phyloP scores from a whole-genome alignment of 1,139 yeast species.

The Blastobotrys capitulatus region DNA sequence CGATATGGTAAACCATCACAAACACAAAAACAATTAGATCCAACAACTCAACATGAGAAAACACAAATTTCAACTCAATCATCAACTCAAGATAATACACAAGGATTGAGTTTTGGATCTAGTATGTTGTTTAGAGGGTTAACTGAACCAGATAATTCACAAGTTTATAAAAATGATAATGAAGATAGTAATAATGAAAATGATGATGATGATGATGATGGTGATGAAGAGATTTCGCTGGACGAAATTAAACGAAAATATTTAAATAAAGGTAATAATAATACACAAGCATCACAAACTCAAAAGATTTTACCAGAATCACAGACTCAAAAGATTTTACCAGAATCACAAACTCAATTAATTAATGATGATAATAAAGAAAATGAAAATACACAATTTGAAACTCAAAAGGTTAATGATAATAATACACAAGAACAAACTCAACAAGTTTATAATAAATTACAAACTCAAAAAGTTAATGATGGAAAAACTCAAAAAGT shows the following conservation, averaged over 20 bases:
- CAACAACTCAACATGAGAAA: no score
- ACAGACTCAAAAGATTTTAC: not conserved
- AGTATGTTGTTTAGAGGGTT: constrained; percentile 6
- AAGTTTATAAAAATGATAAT: not conserved
- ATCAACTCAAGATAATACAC: not conserved
- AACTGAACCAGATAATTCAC: constrained; percentile 3
- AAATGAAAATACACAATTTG: no score
- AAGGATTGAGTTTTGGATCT: constrained; percentile 2
- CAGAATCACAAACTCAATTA: no score
- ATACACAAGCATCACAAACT: not conserved
- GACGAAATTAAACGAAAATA: constrained; percentile 7
- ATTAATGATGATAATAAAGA: no score
- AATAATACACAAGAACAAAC: not conserved
- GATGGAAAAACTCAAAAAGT: not conserved
- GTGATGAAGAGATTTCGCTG: constrained; percentile 6
- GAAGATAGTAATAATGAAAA: constrained; percentile 5
- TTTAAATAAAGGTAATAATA: constrained; percentile 1
- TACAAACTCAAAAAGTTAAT: no score
- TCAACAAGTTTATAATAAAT: no score
- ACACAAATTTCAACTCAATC: not conserved
- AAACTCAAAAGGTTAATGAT: no score
- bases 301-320: not conserved
- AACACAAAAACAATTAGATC: not conserved
- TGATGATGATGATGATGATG: not conserved
- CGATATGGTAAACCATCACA: constrained; percentile 5